Evolutionary conservation across 2,329 filamentous ascomycete genomes (phyloP).

Genomic region (Colletotrichum brevisporum): DNA sequence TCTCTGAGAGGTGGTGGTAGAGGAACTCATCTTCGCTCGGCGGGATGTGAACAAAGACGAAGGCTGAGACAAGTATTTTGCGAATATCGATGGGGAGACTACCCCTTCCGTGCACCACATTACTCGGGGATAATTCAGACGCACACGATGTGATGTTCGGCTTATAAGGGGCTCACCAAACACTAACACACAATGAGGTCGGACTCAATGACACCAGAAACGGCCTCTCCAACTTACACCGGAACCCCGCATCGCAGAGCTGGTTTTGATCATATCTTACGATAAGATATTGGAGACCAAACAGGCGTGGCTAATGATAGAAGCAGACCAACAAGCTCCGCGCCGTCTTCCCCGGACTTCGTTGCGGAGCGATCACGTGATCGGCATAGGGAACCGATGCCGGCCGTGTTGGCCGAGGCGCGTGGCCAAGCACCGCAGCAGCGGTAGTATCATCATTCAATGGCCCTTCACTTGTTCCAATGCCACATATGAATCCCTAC

Average conservation of each 20-base stretch:
- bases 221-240: constrained; percentile 1
- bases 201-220: constrained; percentile 8
- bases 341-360: constrained; percentile 6
- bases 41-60: not conserved
- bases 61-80: no score
- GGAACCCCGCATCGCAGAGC: constrained; percentile 17
- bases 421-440: constrained; percentile 16
- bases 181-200: constrained; percentile 11
- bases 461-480: not conserved
- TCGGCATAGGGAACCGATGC: constrained; percentile 41
- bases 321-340: not conserved
- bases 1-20: constrained; percentile 53
- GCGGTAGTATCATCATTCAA: no score
- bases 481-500: constrained; percentile 24
- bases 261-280: not conserved
- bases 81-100: not conserved
- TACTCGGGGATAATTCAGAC: no score
- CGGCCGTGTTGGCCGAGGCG: constrained; percentile 26
- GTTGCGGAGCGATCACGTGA: constrained; percentile 42
- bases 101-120: not conserved
- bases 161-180: not conserved
- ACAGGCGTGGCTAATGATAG: constrained; percentile 24
- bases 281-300: constrained; percentile 19
- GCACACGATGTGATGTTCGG: no score
- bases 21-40: not conserved